Evolutionary conservation across 1,139 yeast species (phyloP), one percentile per base, ranked within the genome.

Genomic region (Debaryomyces coudertii): DNA sequence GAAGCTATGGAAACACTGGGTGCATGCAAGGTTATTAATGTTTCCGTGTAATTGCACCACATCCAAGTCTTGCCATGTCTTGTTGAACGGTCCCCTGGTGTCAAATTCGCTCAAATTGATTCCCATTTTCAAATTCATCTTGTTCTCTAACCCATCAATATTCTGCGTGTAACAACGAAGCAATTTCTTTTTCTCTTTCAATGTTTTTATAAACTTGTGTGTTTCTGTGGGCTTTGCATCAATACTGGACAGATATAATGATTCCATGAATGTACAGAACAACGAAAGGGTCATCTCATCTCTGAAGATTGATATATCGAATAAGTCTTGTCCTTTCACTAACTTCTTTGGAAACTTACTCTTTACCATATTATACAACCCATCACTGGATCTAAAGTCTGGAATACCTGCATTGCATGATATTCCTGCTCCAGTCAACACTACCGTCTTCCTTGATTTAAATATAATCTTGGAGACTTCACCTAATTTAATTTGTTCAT

Each of bases 321-420:
- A 92, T 58, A 92, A 76, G 53, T 93, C 99, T 59, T 89, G 90
- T 4, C 99, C 98, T 54, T 80, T 82, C 35, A 85, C 81, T 5
- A 83, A 76, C 6, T 80, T 71, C 44, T 78, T 76, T 2, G 90
- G 89, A 57, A 79, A 79, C 54, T 82, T 80, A 14, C 71, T 69
- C 57, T 85, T 87, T 15, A 85, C 90, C 68, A 83, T 64, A 52
- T 86, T 83, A 68, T 92, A 92, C 20, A 92, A 75, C 2, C 98
- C 98, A 53, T 86, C 83, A 14, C 83, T 73, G 1, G 96, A 87
- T 48, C 98, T 76, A 64, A 92, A 92, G 63, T 92, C 98, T 1
- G 98, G 98, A 46, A 92, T 92, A 0, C 98, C 98, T 0, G 98
- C 97, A 62, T 88, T 90, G 63, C 97, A 90, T 22, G 97, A 89